These are phyloP conservation scores for Cryoendolithus antarcticus DNA, from an alignment of 2,329 filamentous ascomycete genomes.

Conservation along the genomic window DNA sequence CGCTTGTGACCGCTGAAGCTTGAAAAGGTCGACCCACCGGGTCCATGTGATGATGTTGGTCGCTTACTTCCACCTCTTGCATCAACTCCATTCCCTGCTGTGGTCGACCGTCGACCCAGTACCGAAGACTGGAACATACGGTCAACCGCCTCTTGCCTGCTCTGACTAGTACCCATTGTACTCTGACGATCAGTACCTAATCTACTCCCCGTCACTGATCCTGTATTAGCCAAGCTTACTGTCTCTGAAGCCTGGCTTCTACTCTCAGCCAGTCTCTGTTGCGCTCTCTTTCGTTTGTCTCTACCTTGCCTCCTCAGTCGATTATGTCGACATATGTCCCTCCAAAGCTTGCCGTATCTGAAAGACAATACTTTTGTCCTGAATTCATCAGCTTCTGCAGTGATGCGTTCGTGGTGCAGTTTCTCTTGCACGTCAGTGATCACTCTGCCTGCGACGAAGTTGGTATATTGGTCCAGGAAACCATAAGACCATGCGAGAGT, in stretches of 20 bases:
- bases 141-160: slow-evolving; percentile 10
- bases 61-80: slow-evolving; percentile 15
- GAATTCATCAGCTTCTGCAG: slow-evolving; percentile 19
- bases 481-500: slow-evolving; percentile 27
- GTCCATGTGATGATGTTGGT: slow-evolving; percentile 12
- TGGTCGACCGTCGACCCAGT: slow-evolving; percentile 3
- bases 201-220: not conserved
- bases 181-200: not conserved
- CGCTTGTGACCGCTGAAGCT: slow-evolving; percentile 15
- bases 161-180: not conserved
- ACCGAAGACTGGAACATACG: slow-evolving; percentile 11
- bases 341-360: slow-evolving; percentile 28
- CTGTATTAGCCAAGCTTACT: slow-evolving; percentile 9
- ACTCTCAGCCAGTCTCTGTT: slow-evolving; percentile 13
- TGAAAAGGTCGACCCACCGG: slow-evolving; percentile 3
- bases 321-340: slow-evolving; percentile 23
- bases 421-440: slow-evolving; percentile 23
- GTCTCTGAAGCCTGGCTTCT: slow-evolving; percentile 10
- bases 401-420: slow-evolving; percentile 19
- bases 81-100: slow-evolving; percentile 5
- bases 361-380: slow-evolving; percentile 20
- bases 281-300: slow-evolving; percentile 22
- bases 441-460: slow-evolving; percentile 25
- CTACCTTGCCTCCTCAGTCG: slow-evolving; percentile 24
- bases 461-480: slow-evolving; percentile 34